phyloP scores from a whole-genome alignment of 1,139 yeast genomes.

The Hyphopichia khmerensis region DNA sequence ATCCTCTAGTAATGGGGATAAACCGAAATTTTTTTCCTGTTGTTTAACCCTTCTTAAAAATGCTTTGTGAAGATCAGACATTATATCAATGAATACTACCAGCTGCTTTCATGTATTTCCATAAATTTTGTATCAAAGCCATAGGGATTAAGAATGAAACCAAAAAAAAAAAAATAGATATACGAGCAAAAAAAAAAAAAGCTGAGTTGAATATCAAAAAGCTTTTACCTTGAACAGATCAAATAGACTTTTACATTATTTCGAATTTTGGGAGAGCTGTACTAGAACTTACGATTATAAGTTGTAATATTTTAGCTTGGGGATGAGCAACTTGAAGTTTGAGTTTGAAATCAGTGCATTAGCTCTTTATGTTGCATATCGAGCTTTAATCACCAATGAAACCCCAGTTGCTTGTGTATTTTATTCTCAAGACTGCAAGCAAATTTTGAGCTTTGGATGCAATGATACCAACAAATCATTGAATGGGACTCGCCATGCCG shows the following conservation, averaged over 20 bases:
- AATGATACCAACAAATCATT: conserved; percentile 87
- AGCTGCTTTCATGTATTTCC: no score
- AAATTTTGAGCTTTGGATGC: conserved; percentile 73
- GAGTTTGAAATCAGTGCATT: conserved; percentile 38
- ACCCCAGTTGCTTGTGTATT: conserved; percentile 73
- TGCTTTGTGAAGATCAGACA: conserved; percentile 46
- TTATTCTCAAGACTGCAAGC: conserved; percentile 45
- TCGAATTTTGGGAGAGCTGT: no score
- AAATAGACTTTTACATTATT: no score
- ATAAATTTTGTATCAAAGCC: no score
- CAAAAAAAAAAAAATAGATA: no score
- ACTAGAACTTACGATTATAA: no score
- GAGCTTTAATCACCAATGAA: conserved; percentile 53
- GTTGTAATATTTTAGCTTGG: no score
- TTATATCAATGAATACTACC: conserved; percentile 8
- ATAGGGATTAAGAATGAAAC: no score
- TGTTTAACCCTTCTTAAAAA: conserved; percentile 38
- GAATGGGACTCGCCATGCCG: conserved; percentile 90
- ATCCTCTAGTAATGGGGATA: conserved; percentile 31
- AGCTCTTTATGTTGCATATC: conserved; percentile 41
- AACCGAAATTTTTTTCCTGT: conserved; percentile 39
- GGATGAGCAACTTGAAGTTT: not conserved
- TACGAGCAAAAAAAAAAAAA: no score
- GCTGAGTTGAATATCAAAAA: no score
- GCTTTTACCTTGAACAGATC: no score